phyloP scores from a whole-genome alignment of 2,329 filamentous ascomycete species.

The Xylogone sp. region DNA sequence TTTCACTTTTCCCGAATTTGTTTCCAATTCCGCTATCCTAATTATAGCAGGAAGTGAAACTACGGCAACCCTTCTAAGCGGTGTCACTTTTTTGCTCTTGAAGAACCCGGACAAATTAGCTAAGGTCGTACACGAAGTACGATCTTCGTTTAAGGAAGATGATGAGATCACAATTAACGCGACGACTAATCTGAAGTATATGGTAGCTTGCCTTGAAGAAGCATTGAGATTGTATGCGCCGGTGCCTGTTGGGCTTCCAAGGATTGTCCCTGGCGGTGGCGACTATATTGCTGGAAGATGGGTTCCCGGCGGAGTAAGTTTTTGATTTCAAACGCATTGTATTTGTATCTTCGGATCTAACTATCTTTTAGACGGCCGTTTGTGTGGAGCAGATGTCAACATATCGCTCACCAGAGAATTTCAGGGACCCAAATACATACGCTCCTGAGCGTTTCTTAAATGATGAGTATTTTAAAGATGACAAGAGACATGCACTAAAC shows the following conservation, averaged over 20 bases:
- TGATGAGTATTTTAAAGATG: conserved; percentile 2
- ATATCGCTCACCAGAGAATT: not conserved
- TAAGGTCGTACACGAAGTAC: conserved; percentile 36
- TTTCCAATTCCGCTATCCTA: conserved; percentile 6
- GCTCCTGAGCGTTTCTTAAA: conserved; percentile 34
- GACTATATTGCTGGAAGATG: conserved; percentile 11
- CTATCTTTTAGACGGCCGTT: conserved; percentile 14
- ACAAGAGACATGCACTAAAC: conserved; percentile 2
- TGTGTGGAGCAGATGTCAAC: not conserved
- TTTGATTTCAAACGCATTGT: not conserved
- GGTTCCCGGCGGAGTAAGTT: conserved; percentile 10
- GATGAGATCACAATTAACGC: conserved; percentile 35
- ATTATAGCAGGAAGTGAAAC: conserved; percentile 14
- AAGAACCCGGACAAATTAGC: conserved; percentile 26
- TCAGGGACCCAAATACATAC: conserved; percentile 27
- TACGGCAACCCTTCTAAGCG: conserved; percentile 12
- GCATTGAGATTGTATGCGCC: conserved; percentile 36
- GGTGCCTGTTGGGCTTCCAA: conserved; percentile 4
- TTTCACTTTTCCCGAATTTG: conserved; percentile 7
- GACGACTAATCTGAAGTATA: conserved; percentile 29
- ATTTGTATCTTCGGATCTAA: not conserved
- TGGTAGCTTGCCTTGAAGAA: conserved; percentile 39
- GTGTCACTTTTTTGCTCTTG: conserved; percentile 17
- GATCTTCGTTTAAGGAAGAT: conserved; percentile 29
- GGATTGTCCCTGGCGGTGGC: conserved; percentile 10